phyloP scores from a whole-genome alignment of 2,329 filamentous ascomycete species.

The Penicillium digitatum region DNA sequence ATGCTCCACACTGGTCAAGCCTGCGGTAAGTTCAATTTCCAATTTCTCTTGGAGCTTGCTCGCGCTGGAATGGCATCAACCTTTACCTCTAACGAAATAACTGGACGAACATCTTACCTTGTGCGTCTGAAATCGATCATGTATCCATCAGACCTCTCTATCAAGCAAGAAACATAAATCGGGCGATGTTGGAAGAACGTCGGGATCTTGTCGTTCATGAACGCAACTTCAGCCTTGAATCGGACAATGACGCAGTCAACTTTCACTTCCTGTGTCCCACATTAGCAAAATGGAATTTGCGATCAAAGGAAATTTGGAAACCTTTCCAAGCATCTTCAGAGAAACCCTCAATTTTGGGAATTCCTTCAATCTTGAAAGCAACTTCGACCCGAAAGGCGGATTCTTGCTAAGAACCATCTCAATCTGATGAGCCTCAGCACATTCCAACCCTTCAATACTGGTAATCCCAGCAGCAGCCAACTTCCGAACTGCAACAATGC shows the following conservation, averaged over 20 bases:
- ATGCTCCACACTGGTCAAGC: constrained; percentile 53
- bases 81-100: constrained; percentile 13
- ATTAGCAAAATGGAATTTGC: constrained; percentile 12
- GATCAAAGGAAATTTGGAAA: constrained; percentile 31
- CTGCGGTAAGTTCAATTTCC: constrained; percentile 57
- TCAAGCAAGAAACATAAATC: constrained; percentile 69
- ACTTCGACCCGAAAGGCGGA: constrained; percentile 72
- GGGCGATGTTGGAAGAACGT: constrained; percentile 60
- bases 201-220: constrained; percentile 62
- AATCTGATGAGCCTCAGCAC: constrained; percentile 65
- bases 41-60: constrained; percentile 61
- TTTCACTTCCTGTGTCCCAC: constrained; percentile 30
- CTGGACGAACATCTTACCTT: constrained; percentile 40
- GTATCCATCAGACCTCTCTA: constrained; percentile 64
- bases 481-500: constrained; percentile 69
- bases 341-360: constrained; percentile 67
- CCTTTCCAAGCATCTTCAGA: constrained; percentile 50
- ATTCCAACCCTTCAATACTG: constrained; percentile 66
- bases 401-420: constrained; percentile 74
- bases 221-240: constrained; percentile 65
- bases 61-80: constrained; percentile 46
- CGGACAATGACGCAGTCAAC: constrained; percentile 51
- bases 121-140: constrained; percentile 66
- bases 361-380: constrained; percentile 60
- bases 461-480: constrained; percentile 67